Base-by-base conservation (phyloP, 108 stramenopile genomes). In the Stephanodiscus triporus region DNA sequence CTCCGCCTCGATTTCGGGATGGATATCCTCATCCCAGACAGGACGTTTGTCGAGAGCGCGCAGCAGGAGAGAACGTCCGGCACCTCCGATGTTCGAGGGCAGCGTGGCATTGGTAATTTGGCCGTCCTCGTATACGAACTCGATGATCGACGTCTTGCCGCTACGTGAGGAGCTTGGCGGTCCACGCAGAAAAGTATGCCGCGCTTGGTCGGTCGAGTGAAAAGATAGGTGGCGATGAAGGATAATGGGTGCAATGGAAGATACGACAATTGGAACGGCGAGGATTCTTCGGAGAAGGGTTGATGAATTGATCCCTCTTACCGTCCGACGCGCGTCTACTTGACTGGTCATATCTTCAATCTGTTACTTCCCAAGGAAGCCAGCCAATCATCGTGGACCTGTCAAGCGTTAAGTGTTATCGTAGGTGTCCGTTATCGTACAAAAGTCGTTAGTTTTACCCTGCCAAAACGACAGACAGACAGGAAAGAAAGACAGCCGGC, bases 1-100 rank as follows among this genome's bases (percentile, higher is more conserved):
- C n/a, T 70, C 61, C 13, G 45, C 2, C 48, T 68, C 77, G 4
- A 66, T 27, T 0, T 63, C 61, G 27, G 70, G 70, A 65, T 71
- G 61, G 2, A 72, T 53, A 6, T 51, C 70, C 17, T 77, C 47
- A 14, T 75, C 73, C 73, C 73, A 75, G 2, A 75, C 45, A 16
- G 65, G 73, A 36, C 73, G 65, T 32, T 53, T 27, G 22, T 64
- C 40, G 34, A 75, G 37, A 4, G 73, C 73, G 34, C 26, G 56
- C 23, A 24, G 17, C 10, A 75, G 57, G 54, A 75, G 73, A 20
- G 50, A 56, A 9, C 65, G 63, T 0, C 64, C 75, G 7, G 67
- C 43, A 38, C 37, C 38, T 9, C 59, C 67, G 16, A 68, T 76
- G 27, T 68, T 20, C 32, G 67, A 2, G 13, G 67, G 75, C 7